Percentiles rank a stretch among this genome's conserved stretches.
phyloP scores from a whole-genome alignment of 257 asterid genomes.

The Ilex aquifolium region DNA sequence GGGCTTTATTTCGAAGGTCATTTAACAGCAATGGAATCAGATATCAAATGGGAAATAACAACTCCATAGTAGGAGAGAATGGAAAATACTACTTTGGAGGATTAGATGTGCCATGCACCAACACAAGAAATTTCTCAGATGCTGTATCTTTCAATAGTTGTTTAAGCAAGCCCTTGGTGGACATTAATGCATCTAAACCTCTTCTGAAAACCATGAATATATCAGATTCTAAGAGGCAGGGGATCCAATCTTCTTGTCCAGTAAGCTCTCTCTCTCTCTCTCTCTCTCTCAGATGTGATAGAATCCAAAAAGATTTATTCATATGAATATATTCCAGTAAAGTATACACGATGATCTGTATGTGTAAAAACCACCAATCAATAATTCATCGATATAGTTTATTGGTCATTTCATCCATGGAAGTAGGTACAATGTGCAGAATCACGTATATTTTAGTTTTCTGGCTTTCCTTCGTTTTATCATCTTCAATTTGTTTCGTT shows the following conservation, averaged over 20 bases:
- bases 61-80: neutral
- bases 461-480: too few species aligned
- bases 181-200: constrained; percentile 13
- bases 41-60: neutral
- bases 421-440: too few species aligned
- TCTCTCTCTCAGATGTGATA: too few species aligned
- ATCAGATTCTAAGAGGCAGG: constrained; percentile 11
- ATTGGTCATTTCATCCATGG: too few species aligned
- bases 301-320: neutral
- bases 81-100: neutral
- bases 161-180: constrained; percentile 17
- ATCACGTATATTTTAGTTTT: too few species aligned
- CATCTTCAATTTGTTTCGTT: too few species aligned
- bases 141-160: neutral
- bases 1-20: neutral
- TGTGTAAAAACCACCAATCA: neutral
- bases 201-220: constrained; percentile 11
- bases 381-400: neutral
- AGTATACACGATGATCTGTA: neutral
- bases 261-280: constrained; percentile 16
- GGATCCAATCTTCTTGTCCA: constrained; percentile 15
- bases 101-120: neutral
- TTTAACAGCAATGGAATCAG: neutral
- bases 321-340: neutral
- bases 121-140: constrained; percentile 14